Conservation (phyloP, 805 yeast species). For the Saturnispora halmiae region DNA sequence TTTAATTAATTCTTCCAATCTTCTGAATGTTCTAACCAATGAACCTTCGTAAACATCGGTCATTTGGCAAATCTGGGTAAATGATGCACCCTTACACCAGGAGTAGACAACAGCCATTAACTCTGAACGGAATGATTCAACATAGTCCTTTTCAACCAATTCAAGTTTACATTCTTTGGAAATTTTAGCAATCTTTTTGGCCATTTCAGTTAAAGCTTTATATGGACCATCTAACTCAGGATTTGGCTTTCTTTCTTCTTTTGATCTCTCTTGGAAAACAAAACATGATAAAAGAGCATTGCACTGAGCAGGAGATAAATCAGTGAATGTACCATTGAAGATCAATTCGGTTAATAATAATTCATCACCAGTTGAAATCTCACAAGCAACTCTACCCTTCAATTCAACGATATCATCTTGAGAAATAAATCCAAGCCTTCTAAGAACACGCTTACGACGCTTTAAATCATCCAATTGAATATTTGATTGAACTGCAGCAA, state of each 20-base stretch:
- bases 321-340: conserved; percentile 92
- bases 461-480: conserved; percentile 90
- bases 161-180: conserved; percentile 87
- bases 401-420: conserved; percentile 84
- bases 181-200: conserved; percentile 79
- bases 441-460: conserved; percentile 83
- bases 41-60: conserved; percentile 98
- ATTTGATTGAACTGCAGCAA: conserved; percentile 79
- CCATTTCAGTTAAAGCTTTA: conserved; percentile 83
- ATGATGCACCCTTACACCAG: conserved; percentile 95
- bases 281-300: conserved; percentile 90
- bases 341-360: conserved; percentile 80
- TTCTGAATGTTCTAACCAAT: conserved; percentile 85
- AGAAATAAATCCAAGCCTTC: conserved; percentile 85
- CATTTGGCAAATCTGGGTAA: conserved; percentile 96
- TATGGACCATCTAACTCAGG: conserved; percentile 91
- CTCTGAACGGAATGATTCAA: conserved; percentile 85
- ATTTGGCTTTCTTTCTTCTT: conserved; percentile 74
- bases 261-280: conserved; percentile 93
- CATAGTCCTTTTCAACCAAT: conserved; percentile 82
- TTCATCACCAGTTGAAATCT: conserved; percentile 87
- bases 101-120: conserved; percentile 94
- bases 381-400: conserved; percentile 90
- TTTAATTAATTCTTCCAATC: conserved; percentile 86
- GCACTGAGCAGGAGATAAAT: conserved; percentile 78